These are phyloP conservation scores for Phyllostachys edulis DNA, from an alignment of 176 grass and related monocot genomes.

Conservation along the genomic window DNA sequence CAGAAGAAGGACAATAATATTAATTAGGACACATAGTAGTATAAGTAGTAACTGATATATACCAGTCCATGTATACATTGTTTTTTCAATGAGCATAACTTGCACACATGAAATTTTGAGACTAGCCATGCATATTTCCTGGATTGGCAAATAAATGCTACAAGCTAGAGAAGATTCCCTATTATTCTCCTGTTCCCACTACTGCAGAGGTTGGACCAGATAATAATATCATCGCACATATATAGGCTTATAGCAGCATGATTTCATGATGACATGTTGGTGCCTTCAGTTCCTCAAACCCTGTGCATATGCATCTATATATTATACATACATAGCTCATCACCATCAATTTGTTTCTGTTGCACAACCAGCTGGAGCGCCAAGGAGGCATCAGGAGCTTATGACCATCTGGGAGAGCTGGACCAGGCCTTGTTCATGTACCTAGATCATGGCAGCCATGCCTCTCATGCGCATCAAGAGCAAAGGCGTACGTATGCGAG, in stretches of 20 bases:
- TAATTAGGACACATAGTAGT: slow-evolving; percentile 9
- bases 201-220: slow-evolving; percentile 42
- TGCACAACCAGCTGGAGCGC: slow-evolving; percentile 22
- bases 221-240: slow-evolving; percentile 38
- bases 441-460: slow-evolving; percentile 60
- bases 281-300: slow-evolving; percentile 33
- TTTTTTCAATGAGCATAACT: slow-evolving; percentile 24
- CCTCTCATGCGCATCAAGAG: slow-evolving; percentile 36
- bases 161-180: slow-evolving; percentile 46
- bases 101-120: slow-evolving; percentile 55
- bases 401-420: slow-evolving; percentile 77
- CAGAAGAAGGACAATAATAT: not conserved
- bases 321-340: not conserved
- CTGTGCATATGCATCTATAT: slow-evolving; percentile 28
- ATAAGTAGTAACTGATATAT: not conserved
- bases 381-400: slow-evolving; percentile 61
- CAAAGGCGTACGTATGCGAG: slow-evolving; percentile 54
- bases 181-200: slow-evolving; percentile 53
- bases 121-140: slow-evolving; percentile 31
- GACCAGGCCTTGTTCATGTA: slow-evolving; percentile 83
- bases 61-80: not conserved
- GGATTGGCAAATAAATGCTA: slow-evolving; percentile 46
- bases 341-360: not conserved
- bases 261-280: slow-evolving; percentile 45
- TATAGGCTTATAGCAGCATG: slow-evolving; percentile 37